Base-by-base conservation (phyloP, 2,329 filamentous ascomycete species). In the Neurospora crassa region DNA sequence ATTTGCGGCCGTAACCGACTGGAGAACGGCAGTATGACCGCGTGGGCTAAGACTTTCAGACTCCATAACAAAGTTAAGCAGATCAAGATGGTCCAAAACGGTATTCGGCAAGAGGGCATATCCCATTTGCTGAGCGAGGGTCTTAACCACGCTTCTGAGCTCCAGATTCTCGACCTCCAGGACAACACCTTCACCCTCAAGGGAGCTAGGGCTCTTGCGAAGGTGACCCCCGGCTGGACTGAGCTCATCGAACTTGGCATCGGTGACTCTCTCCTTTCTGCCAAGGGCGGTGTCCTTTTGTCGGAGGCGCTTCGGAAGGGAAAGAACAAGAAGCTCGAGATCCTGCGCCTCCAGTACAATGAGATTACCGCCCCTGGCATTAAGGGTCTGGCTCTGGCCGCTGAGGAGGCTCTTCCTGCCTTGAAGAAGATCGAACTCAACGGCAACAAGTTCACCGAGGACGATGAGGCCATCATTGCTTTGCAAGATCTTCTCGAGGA, bases 21-120 rank as follows among this genome's bases (percentile, higher is more conserved):
- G 68, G 96, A 99, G 84, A 97, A 94, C 78, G 96, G 95, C 76
- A 96, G 91, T 79, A 99, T 99, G 96, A 89, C 88, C 16, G 94
- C 95, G 0, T 99, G 96, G 96, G 94, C 94, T 59, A 92, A 91
- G 80, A 87, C 93, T 0, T 97, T 93, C 81, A 89, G 90, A 77
- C 90, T 95, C 71, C 93, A 98, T 79, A 89, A 87, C 75, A 91
- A 91, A 71, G 88, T 99, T 74, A 92, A 91, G 82, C 90, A 90
- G 72, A 89, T 99, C 76, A 96, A 95, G 86, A 98, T 99, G 96
- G 93, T 97, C 37, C 96, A 98, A 82, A 98, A 99, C 80, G 96
- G 96, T 69, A 99, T 99, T 76, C 89, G 96, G 63, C 93, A 95
- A 79, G 94, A 98, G 81, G 96, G 96, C 73, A 96, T 98, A 78